These are phyloP conservation scores for Sanghuangporus baumii DNA, from an alignment of 1,284 basidiomycete genomes.

Conservation along the genomic window DNA sequence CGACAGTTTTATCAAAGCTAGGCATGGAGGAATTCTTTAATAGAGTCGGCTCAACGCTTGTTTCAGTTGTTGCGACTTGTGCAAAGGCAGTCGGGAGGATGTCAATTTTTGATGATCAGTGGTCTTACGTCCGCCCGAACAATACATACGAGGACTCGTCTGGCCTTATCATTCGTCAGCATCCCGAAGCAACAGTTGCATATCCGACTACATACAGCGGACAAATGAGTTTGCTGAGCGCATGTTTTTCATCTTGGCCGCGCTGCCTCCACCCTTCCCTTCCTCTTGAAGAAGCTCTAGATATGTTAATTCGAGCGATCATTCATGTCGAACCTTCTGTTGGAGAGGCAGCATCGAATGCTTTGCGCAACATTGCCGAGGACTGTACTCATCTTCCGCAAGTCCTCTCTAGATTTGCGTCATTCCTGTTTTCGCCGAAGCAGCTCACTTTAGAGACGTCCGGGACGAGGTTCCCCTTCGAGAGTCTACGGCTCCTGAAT, in stretches of 20 bases:
- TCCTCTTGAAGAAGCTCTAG: conserved; percentile 59
- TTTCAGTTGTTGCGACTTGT: conserved; percentile 59
- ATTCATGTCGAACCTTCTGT: conserved; percentile 81
- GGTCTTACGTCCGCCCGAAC: conserved; percentile 55
- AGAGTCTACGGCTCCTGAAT: conserved; percentile 56
- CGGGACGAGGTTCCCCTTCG: conserved; percentile 57
- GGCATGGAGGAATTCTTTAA: conserved; percentile 78
- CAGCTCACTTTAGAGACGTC: conserved; percentile 60
- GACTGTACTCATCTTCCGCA: conserved; percentile 53
- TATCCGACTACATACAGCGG: conserved; percentile 63
- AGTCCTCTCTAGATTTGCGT: conserved; percentile 66
- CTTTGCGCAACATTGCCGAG: conserved; percentile 71
- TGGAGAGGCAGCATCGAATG: conserved; percentile 61
- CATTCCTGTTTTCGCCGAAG: conserved; percentile 74
- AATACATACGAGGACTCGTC: conserved; percentile 66
- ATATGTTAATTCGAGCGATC: conserved; percentile 77
- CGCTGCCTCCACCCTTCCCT: conserved; percentile 62
- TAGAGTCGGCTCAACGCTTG: conserved; percentile 56
- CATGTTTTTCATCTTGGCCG: conserved; percentile 84
- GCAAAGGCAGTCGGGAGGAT: conserved; percentile 69
- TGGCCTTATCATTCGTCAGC: conserved; percentile 58
- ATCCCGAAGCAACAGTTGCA: conserved; percentile 65
- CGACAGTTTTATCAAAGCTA: conserved; percentile 49
- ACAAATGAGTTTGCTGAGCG: conserved; percentile 70
- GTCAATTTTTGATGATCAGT: conserved; percentile 83